Conservation (phyloP, 805 yeast species). For the Saturnispora serradocipensis region DNA sequence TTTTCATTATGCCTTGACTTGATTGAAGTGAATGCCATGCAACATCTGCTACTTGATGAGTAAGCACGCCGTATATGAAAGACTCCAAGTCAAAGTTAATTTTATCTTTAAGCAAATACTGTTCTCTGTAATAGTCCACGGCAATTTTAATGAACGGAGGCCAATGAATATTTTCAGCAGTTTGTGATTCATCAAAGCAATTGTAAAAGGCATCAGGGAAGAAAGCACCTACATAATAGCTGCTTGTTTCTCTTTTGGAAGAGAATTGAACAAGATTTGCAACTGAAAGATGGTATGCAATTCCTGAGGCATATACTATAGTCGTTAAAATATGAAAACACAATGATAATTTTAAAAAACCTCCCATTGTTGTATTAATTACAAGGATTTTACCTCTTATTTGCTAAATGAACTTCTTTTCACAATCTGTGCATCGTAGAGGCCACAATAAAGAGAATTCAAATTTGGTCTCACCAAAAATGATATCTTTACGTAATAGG, state of each 20-base stretch:
- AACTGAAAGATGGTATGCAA: conserved; percentile 30
- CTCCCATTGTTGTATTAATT: not conserved
- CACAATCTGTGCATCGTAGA: not conserved
- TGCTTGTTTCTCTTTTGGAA: not conserved
- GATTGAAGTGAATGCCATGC: conserved; percentile 59
- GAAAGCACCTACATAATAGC: conserved; percentile 51
- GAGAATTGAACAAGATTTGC: conserved; percentile 22
- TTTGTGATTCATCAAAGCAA: conserved; percentile 41
- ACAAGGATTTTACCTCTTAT: not conserved
- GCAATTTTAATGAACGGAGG: conserved; percentile 50
- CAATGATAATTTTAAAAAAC: not conserved
- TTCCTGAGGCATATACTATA: conserved; percentile 16
- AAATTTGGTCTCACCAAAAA: not conserved
- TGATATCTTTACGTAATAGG: not conserved
- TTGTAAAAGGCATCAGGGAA: conserved; percentile 63
- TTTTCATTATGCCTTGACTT: conserved; percentile 45
- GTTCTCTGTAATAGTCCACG: conserved; percentile 30
- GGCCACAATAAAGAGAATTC: too few species aligned
- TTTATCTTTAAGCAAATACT: conserved; percentile 18
- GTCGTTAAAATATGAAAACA: not conserved
- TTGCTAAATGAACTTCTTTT: not conserved
- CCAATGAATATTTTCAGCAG: conserved; percentile 63
- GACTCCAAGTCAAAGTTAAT: conserved; percentile 32
- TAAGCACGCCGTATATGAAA: conserved; percentile 47
- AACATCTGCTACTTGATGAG: conserved; percentile 57